phyloP scores from a whole-genome alignment of 2,329 filamentous ascomycete species.

The Pseudogymnoascus sp. region DNA sequence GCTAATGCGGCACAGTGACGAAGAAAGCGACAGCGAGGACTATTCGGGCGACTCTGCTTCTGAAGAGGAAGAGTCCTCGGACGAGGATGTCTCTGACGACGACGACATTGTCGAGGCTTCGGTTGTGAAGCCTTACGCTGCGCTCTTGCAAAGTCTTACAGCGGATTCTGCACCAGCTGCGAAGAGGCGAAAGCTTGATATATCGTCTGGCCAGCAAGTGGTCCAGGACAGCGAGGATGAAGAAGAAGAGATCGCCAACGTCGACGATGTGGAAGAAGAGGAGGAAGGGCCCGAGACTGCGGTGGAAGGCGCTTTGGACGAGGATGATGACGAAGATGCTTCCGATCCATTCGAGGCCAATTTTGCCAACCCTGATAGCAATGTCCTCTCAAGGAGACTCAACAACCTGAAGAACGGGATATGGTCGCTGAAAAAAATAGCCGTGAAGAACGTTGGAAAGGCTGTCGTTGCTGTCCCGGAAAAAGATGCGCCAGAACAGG shows the following conservation, averaged over 20 bases:
- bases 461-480: constrained; percentile 40
- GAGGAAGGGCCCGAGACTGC: constrained; percentile 37
- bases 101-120: constrained; percentile 32
- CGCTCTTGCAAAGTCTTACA: constrained; percentile 49
- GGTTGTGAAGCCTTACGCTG: constrained; percentile 43
- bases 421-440: constrained; percentile 41
- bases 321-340: constrained; percentile 42
- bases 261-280: constrained; percentile 39
- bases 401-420: constrained; percentile 40
- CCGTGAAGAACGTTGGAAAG: constrained; percentile 37
- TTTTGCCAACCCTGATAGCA: constrained; percentile 61
- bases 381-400: constrained; percentile 45
- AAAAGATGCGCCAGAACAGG: constrained; percentile 27
- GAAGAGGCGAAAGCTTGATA: constrained; percentile 49
- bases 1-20: constrained; percentile 17
- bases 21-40: constrained; percentile 23
- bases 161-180: constrained; percentile 37
- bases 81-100: constrained; percentile 37
- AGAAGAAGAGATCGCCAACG: constrained; percentile 31
- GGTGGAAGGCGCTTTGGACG: constrained; percentile 28
- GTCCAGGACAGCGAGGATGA: constrained; percentile 16
- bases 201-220: constrained; percentile 14
- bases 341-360: constrained; percentile 73
- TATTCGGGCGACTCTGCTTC: constrained; percentile 31
- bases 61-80: constrained; percentile 33